A percentile compares a stretch with the other conserved stretches of the same genome.
Evolutionary conservation across 305 asterid species (phyloP).

Genomic region (Plantago lanceolata): DNA sequence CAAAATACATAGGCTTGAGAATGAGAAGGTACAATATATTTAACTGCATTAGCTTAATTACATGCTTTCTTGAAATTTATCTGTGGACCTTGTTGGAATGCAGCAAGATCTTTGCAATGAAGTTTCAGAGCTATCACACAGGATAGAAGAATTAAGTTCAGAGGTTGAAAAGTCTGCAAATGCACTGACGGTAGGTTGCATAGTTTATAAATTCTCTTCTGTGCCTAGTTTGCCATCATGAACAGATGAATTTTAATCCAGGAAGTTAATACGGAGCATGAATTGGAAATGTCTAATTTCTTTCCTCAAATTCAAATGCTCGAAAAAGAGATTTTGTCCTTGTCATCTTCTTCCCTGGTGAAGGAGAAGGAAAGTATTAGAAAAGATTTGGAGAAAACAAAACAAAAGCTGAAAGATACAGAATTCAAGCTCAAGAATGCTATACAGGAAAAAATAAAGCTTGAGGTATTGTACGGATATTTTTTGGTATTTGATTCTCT

Average conservation of each 20-base stretch:
- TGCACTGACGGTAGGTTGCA: slow-evolving; percentile 44
- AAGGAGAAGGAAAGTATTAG: slow-evolving; percentile 80
- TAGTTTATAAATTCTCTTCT: slow-evolving; percentile 17
- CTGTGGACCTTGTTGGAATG: slow-evolving; percentile 28
- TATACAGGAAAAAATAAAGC: slow-evolving; percentile 89
- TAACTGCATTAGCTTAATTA: slow-evolving; percentile 18
- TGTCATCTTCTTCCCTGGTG: slow-evolving; percentile 68
- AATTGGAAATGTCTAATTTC: slow-evolving; percentile 52
- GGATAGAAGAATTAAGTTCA: slow-evolving; percentile 50
- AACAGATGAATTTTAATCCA: slow-evolving; percentile 30
- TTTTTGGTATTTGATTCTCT: slow-evolving; percentile 20
- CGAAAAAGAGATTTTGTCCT: slow-evolving; percentile 53
- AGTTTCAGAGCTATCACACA: slow-evolving; percentile 48
- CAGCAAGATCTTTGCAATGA: slow-evolving; percentile 54
- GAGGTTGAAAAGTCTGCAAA: slow-evolving; percentile 47
- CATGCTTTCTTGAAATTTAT: slow-evolving; percentile 28
- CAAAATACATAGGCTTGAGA: slow-evolving; percentile 54
- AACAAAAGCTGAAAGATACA: slow-evolving; percentile 67
- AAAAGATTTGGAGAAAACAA: slow-evolving; percentile 90
- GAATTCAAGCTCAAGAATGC: slow-evolving; percentile 81
- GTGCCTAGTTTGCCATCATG: slow-evolving; percentile 28
- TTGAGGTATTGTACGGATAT: slow-evolving; percentile 54
- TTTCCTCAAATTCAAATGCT: slow-evolving; percentile 51
- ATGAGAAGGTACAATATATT: slow-evolving; percentile 59
- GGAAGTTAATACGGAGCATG: slow-evolving; percentile 57